phyloP scores from a whole-genome alignment of 208 protist species.

The Herpetomonas tarakana region DNA sequence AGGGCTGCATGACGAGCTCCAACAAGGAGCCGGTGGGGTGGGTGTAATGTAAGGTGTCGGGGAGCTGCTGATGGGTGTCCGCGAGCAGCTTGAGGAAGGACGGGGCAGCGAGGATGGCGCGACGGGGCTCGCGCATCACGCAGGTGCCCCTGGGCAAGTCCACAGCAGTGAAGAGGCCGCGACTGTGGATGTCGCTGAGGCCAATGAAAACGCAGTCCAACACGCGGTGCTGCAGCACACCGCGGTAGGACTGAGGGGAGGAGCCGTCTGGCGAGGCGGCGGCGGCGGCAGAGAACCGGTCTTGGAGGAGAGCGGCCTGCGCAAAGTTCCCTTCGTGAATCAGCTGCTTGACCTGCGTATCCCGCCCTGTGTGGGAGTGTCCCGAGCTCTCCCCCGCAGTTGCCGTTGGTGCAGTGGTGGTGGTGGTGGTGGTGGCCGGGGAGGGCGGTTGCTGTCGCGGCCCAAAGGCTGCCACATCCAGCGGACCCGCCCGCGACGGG shows the following conservation, averaged over 20 bases:
- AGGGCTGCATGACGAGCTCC: conserved; percentile 61
- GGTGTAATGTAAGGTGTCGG: conserved; percentile 77
- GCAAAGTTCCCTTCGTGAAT: background rate
- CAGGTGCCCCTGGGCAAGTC: conserved; percentile 48
- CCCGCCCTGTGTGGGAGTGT: background rate
- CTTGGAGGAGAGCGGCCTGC: background rate
- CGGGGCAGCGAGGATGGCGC: conserved; percentile 43
- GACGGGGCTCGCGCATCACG: conserved; percentile 46
- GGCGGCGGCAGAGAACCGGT: background rate
- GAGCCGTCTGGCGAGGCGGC: background rate
- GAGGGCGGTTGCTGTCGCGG: too few species aligned
- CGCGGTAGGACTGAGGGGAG: conserved; percentile 7
- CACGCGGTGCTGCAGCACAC: conserved; percentile 25
- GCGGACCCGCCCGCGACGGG: conserved; percentile 24
- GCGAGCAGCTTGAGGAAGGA: conserved; percentile 43
- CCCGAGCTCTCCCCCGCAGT: background rate
- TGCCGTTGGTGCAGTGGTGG: background rate
- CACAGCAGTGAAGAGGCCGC: conserved; percentile 48
- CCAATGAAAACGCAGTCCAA: conserved; percentile 55
- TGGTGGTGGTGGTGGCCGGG: background rate
- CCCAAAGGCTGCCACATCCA: background rate
- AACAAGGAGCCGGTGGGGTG: conserved; percentile 51
- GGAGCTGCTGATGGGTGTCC: conserved; percentile 63
- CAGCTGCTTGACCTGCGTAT: background rate
- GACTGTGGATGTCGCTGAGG: conserved; percentile 60